Conservation (phyloP, 2,329 filamentous ascomycete genomes). For the Pseudocercospora fijiensis region DNA sequence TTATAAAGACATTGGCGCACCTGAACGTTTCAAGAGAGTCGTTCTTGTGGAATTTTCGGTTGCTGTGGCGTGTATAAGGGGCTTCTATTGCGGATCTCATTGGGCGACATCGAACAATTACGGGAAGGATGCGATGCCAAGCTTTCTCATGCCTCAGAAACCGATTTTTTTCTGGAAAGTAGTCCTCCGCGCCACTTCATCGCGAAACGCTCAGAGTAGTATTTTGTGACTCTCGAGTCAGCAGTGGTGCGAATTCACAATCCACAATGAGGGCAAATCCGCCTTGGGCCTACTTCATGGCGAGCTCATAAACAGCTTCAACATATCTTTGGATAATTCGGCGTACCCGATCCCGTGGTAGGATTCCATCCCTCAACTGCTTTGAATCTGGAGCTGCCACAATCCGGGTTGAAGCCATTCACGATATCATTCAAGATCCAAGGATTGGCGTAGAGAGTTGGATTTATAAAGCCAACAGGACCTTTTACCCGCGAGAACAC, state of each 20-base stretch:
- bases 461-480: slow-evolving; percentile 39
- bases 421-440: slow-evolving; percentile 20
- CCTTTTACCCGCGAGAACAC: slow-evolving; percentile 25
- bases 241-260: background rate
- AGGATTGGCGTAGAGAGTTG: slow-evolving; percentile 28
- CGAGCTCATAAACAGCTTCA: slow-evolving; percentile 27
- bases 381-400: slow-evolving; percentile 15
- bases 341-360: slow-evolving; percentile 33
- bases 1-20: background rate
- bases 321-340: slow-evolving; percentile 34
- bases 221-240: background rate
- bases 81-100: background rate
- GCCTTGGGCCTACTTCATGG: slow-evolving; percentile 4
- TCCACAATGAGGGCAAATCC: too few species aligned
- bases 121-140: slow-evolving; percentile 1
- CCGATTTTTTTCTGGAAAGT: background rate
- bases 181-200: background rate
- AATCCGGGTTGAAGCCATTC: slow-evolving; percentile 36
- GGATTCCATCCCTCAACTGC: slow-evolving; percentile 28
- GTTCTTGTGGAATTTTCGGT: background rate
- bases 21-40: background rate
- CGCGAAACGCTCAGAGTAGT: background rate
- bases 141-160: background rate
- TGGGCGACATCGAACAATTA: background rate
- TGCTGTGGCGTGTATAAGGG: background rate